Base-by-base conservation (phyloP, 2,329 filamentous ascomycete genomes). In the Aureobasidium subglaciale region DNA sequence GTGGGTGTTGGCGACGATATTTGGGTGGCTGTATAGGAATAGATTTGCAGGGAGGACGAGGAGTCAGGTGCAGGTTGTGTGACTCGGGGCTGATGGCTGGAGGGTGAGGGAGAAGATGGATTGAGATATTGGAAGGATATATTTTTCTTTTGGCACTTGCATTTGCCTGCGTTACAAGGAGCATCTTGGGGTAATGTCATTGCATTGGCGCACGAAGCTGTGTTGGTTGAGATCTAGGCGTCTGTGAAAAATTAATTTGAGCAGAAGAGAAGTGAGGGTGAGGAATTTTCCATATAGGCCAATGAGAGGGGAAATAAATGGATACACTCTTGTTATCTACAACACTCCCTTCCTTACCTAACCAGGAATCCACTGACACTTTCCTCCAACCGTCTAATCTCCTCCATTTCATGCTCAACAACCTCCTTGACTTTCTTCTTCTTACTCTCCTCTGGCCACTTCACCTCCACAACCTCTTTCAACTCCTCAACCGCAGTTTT, bases 1-100 rank as follows among this genome's bases (percentile, higher is more conserved):
- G 7, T 60, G 57, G 54, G 20, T 61, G 7, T 56, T 61, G 15
- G 56, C 56, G 4, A 18, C 43, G 10, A 10, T 60, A 2, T 61
- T 58, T 27, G 59, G 48, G 2, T 35, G 41, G 3, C 22, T 61
- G 4, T 60, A 60, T 34, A 45, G 48, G 1, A 58, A 56, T 15
- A 49, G 48, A 24, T 57, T 45, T 46, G 55, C 45, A 6, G 40
- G 40, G 2, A 55, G 30, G 50, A 55, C 50, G 5, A 55, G 37
- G 50, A 55, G 50, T 25, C 50, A 55, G 15, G 22, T 45, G 13
- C 50, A 55, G 16, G 50, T 45, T 29, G 50, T 55, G n/a, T 55
- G 40, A 40, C 35, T 50, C 5, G 22, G 29, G 5, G 5, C 11
- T 41, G 38, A 24, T 8, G 38, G 6, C 16, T 10, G 16, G 38